Percentiles rank a stretch among this genome's conserved stretches.
phyloP scores from a whole-genome alignment of 352 stramenopile species.

The Pythium vanterpoolii region DNA sequence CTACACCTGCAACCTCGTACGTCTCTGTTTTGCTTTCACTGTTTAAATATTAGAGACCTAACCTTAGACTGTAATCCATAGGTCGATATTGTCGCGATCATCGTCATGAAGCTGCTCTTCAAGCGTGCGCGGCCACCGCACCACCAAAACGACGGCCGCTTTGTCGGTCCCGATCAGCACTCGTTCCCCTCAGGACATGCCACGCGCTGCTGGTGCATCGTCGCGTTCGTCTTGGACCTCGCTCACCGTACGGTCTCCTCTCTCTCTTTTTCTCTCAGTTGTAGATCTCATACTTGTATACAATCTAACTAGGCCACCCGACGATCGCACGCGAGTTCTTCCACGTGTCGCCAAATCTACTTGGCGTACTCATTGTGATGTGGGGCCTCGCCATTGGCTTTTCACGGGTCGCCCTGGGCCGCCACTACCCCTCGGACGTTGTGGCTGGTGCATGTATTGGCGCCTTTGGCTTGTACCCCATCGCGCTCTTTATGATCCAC shows the following conservation, averaged over 20 bases:
- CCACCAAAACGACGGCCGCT: slow-evolving; percentile 65
- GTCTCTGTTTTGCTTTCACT: no score
- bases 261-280: not conserved
- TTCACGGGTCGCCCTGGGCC: slow-evolving; percentile 73
- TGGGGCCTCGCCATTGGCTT: slow-evolving; percentile 77
- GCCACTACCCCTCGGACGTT: slow-evolving; percentile 82
- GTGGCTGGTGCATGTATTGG: slow-evolving; percentile 61
- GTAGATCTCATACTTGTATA: not conserved
- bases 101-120: slow-evolving; percentile 74
- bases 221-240: slow-evolving; percentile 61
- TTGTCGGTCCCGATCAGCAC: slow-evolving; percentile 80
- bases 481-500: slow-evolving; percentile 14
- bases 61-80: no score
- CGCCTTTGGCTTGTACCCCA: slow-evolving; percentile 38
- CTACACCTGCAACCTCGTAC: slow-evolving; percentile 49
- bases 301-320: slow-evolving; percentile 30
- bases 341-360: slow-evolving; percentile 33
- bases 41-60: no score
- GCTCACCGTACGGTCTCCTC: slow-evolving; percentile 37
- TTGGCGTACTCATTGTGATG: slow-evolving; percentile 40
- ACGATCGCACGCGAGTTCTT: slow-evolving; percentile 49
- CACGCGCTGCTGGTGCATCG: slow-evolving; percentile 69
- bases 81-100: slow-evolving; percentile 76
- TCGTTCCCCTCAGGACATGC: slow-evolving; percentile 85
- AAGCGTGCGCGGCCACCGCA: slow-evolving; percentile 71